Conservation (phyloP, 2,329 filamentous ascomycete species). For the Alternaria sp. region DNA sequence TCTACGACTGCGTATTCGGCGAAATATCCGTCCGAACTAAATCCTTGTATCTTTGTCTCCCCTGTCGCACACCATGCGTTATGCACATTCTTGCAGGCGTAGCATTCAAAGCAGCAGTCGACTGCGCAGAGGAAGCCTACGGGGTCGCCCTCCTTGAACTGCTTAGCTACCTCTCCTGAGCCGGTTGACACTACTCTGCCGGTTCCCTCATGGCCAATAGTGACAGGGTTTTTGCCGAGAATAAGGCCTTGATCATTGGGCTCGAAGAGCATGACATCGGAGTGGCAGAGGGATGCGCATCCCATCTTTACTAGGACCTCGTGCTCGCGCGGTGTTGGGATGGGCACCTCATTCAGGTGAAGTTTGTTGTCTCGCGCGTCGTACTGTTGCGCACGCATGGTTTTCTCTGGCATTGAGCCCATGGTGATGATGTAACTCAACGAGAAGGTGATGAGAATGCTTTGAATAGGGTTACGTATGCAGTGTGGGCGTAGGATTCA, state of each 20-base stretch:
- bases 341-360: constrained; percentile 56
- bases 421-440: constrained; percentile 11
- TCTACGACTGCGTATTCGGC: constrained; percentile 44
- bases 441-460: not conserved
- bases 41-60: constrained; percentile 44
- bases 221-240: constrained; percentile 42
- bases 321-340: constrained; percentile 55
- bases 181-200: constrained; percentile 39
- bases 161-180: constrained; percentile 32
- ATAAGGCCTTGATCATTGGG: constrained; percentile 47
- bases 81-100: constrained; percentile 40
- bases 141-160: constrained; percentile 44
- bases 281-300: constrained; percentile 54
- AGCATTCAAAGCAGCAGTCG: constrained; percentile 47
- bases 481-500: not conserved
- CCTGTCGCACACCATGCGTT: constrained; percentile 42
- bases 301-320: constrained; percentile 53
- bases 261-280: constrained; percentile 51
- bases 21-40: constrained; percentile 41
- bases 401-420: constrained; percentile 28
- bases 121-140: constrained; percentile 46
- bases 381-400: constrained; percentile 44
- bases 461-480: not conserved
- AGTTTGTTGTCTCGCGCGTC: constrained; percentile 48
- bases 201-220: constrained; percentile 47